Percentiles rank a stretch among this genome's conserved stretches.
Conservation (phyloP, 768 basidiomycete species). For the Kwoniella sp. region DNA sequence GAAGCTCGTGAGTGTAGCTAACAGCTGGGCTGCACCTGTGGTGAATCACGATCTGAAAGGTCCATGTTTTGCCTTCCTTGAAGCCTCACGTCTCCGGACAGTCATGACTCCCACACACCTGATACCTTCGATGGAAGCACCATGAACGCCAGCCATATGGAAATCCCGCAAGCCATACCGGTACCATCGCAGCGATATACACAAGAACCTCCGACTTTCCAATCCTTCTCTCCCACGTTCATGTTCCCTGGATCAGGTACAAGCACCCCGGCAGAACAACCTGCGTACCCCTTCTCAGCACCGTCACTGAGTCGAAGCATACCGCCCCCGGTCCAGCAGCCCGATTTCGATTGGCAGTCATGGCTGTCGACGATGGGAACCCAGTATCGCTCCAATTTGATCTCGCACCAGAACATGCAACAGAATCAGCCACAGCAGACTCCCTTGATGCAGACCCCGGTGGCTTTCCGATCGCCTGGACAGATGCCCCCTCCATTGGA, state of each 20-base stretch:
- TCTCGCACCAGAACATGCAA: not conserved
- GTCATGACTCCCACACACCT: not conserved
- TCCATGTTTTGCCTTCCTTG: not conserved
- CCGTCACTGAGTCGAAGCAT: not conserved
- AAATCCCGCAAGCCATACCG: not conserved
- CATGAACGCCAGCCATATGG: not conserved
- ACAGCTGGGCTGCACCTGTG: not conserved
- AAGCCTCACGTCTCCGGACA: not conserved
- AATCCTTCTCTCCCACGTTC: not conserved
- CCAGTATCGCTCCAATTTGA: conserved; percentile 3
- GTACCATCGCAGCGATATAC: not conserved
- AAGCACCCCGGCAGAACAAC: not conserved
- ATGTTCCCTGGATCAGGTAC: not conserved
- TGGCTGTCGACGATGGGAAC: conserved; percentile 12
- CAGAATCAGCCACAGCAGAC: conserved; percentile 59
- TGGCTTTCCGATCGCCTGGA: conserved; percentile 88
- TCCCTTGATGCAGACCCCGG: conserved; percentile 63
- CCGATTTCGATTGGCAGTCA: conserved; percentile 18
- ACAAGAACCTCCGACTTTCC: not conserved
- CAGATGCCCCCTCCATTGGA: conserved; percentile 35
- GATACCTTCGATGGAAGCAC: not conserved
- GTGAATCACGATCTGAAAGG: not conserved
- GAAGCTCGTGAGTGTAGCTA: conserved; percentile 18
- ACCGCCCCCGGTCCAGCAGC: not conserved
- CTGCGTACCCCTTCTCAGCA: not conserved